phyloP scores from a whole-genome alignment of 2,329 filamentous ascomycete genomes.

The Xylaria polymorpha region DNA sequence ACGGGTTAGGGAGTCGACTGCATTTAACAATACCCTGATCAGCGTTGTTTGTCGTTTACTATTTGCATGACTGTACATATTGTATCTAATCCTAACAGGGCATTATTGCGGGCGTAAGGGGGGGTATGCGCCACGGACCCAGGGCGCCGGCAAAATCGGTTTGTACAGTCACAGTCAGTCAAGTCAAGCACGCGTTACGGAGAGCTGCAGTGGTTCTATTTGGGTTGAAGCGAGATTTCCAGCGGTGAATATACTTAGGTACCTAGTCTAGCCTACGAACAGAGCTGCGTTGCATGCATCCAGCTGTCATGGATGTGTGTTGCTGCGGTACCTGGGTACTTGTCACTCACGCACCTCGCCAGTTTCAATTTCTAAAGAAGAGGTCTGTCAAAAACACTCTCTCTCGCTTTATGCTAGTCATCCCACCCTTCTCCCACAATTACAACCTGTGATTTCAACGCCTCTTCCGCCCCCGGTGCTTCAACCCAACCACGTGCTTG shows the following conservation, averaged over 20 bases:
- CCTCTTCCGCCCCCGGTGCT: neutral
- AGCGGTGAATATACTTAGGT: constrained; percentile 4
- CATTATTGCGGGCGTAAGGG: constrained; percentile 26
- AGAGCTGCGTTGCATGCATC: neutral
- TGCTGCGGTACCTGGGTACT: constrained; percentile 15
- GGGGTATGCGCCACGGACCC: constrained; percentile 3
- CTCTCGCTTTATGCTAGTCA: neutral
- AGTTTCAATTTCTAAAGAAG: constrained; percentile 3
- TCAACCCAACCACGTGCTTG: neutral
- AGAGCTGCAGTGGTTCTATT: constrained; percentile 1
- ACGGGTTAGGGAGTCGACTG: constrained; percentile 30
- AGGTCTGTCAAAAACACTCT: neutral
- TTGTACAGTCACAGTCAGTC: constrained; percentile 1
- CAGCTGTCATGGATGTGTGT: too few relatives aligned
- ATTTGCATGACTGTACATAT: constrained; percentile 48
- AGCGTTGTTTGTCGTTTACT: constrained; percentile 40
- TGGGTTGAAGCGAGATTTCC: neutral
- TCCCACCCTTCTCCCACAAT: neutral
- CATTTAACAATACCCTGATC: constrained; percentile 46
- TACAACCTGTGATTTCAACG: too few relatives aligned
- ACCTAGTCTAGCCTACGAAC: neutral
- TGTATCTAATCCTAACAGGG: constrained; percentile 28
- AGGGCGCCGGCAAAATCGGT: constrained; percentile 19
- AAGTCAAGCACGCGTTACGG: neutral
- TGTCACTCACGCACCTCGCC: neutral